Conservation (phyloP, 2,329 filamentous ascomycete genomes). For the Fusarium keratoplasticum region DNA sequence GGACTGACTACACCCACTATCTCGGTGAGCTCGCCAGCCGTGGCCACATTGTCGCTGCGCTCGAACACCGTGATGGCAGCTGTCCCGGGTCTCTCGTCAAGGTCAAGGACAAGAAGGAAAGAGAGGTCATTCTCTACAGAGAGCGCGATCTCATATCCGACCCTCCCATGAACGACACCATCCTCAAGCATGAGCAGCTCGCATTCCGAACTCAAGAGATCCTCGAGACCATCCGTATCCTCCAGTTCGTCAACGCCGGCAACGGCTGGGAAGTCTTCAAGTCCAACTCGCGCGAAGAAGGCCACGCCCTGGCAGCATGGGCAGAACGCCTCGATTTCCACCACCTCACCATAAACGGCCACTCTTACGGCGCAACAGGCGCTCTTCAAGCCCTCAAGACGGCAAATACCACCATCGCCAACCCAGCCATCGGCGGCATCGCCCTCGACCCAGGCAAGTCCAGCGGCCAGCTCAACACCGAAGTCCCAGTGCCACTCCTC, state of each 20-base stretch:
- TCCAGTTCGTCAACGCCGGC: slow-evolving; percentile 55
- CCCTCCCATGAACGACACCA: slow-evolving; percentile 49
- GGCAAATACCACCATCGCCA: slow-evolving; percentile 45
- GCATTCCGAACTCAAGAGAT: slow-evolving; percentile 64
- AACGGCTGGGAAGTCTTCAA: slow-evolving; percentile 49
- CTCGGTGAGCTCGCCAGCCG: slow-evolving; percentile 62
- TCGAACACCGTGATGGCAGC: slow-evolving; percentile 66
- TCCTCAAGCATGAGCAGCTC: slow-evolving; percentile 60
- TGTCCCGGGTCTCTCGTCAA: slow-evolving; percentile 58
- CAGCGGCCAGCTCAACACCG: slow-evolving; percentile 70
- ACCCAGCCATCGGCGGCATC: slow-evolving; percentile 65
- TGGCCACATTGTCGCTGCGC: slow-evolving; percentile 60
- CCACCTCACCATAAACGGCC: slow-evolving; percentile 68
- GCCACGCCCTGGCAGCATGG: slow-evolving; percentile 61
- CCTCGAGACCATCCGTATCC: slow-evolving; percentile 55
- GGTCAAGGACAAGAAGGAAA: slow-evolving; percentile 45
- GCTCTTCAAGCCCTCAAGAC: slow-evolving; percentile 70
- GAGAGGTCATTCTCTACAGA: slow-evolving; percentile 50
- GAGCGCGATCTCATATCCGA: slow-evolving; percentile 48
- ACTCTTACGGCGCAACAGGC: slow-evolving; percentile 75
- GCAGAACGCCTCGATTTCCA: slow-evolving; percentile 63
- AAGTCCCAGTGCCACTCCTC: slow-evolving; percentile 68
- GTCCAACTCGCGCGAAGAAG: slow-evolving; percentile 61
- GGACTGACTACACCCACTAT: slow-evolving; percentile 65
- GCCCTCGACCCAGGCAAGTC: slow-evolving; percentile 75